Evolutionary conservation across 106 monocot species (phyloP), one percentile per base, ranked within the genome.

Genomic region (Acanthochlamys bracteata): DNA sequence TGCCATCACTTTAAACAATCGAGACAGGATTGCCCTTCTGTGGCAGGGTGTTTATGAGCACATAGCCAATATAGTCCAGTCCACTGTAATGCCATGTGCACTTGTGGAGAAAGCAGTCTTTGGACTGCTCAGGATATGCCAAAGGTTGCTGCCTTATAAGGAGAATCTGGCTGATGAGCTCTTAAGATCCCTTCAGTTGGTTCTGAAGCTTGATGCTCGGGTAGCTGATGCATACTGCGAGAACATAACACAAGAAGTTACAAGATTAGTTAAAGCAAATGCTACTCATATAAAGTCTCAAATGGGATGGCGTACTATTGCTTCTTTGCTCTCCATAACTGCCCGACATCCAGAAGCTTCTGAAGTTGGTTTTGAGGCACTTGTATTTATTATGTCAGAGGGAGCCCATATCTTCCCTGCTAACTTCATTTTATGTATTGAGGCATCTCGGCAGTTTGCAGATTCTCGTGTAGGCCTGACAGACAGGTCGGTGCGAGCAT

Each of bases 181-280:
- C 46, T 33, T 89, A 24, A 83, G 68, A 66, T 89, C 88, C 14
- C 66, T 89, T 45, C 88, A 89, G 55, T 66, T 89, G 59, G 72
- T 89, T 47, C 42, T 89, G 58, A 89, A 89, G 75, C 88, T 89
- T 16, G 88, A 89, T 68, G 84, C 88, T 21, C 83, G 88, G 42
- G 84, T 89, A 8, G 88, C 88, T 11, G 88, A 89, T 78, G 88
- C 88, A 52, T 89, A 89, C 43, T 84, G 80, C 54, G 88, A 84
- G 55, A 89, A 89, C 69, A 89, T 89, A 15, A 89, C 88, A 15
- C 80, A 78, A 58, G 88, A 89, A 75, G 84, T 89, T 27, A 78
- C 75, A 3, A 78, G 78, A 10, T 47, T 89, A 39, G 83, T 89
- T 25, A 89, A 89, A 70, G 84, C 84, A 61, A 89, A 84, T 72